Percentiles rank a stretch among this genome's conserved stretches.
These are phyloP conservation scores for Microdochium trichocladiopsis DNA, from an alignment of 2,329 filamentous ascomycete species.

Conservation along the genomic window DNA sequence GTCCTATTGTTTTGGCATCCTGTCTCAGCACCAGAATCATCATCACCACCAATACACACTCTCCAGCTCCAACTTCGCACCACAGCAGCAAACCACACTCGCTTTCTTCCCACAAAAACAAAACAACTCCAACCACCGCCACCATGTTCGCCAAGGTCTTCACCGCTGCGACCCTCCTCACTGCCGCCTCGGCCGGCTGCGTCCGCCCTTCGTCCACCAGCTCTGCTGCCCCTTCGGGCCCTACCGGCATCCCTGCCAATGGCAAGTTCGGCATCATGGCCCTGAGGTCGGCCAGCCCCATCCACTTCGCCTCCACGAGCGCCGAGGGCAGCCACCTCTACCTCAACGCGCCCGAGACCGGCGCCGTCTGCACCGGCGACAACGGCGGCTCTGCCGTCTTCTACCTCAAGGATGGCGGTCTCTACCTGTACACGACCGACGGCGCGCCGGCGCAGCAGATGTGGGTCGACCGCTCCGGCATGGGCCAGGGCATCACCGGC, in stretches of 20 bases:
- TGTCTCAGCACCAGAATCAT: background rate
- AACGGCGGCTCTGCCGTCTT: slow-evolving; percentile 38
- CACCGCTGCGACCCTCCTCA: slow-evolving; percentile 42
- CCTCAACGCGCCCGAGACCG: slow-evolving; percentile 33
- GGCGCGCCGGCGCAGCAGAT: slow-evolving; percentile 36
- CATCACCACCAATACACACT: background rate
- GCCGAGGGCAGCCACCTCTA: slow-evolving; percentile 37
- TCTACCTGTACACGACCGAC: slow-evolving; percentile 39
- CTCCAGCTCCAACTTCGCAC: background rate
- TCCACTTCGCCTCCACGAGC: slow-evolving; percentile 39
- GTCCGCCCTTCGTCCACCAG: background rate
- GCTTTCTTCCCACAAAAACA: background rate
- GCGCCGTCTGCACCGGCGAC: slow-evolving; percentile 36
- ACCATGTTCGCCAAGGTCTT: slow-evolving; percentile 42
- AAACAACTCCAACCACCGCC: slow-evolving; percentile 1
- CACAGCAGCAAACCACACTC: background rate
- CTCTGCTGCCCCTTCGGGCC: slow-evolving; percentile 14
- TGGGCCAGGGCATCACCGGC: slow-evolving; percentile 48
- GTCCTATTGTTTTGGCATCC: too few relatives aligned
- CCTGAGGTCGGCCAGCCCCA: slow-evolving; percentile 37
- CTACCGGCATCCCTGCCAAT: slow-evolving; percentile 15
- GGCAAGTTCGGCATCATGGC: slow-evolving; percentile 40
- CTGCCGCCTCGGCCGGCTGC: slow-evolving; percentile 20
- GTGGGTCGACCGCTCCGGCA: slow-evolving; percentile 49
- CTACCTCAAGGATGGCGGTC: slow-evolving; percentile 33